Percentiles rank a stretch among this genome's conserved stretches.
Conservation (phyloP, 345 rosid species). For the Syzygium jambos region DNA sequence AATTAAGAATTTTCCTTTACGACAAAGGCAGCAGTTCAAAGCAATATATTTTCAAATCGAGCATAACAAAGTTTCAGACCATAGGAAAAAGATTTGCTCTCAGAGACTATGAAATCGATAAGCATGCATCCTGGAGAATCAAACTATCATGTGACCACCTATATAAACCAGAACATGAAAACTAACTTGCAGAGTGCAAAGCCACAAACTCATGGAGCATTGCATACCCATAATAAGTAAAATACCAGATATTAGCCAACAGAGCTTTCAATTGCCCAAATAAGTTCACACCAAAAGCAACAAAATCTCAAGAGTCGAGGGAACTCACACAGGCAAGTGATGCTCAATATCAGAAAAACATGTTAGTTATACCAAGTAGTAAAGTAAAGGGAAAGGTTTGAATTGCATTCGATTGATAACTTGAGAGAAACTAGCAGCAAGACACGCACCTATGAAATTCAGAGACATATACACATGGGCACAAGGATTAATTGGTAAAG, state of each 20-base stretch:
- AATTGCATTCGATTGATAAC: not conserved
- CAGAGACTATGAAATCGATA: not conserved
- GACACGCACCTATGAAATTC: not conserved
- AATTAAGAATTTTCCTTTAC: not conserved
- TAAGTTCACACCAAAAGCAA: not conserved
- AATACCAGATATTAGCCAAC: not conserved
- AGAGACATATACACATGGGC: not conserved
- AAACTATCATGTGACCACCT: not conserved
- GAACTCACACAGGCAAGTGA: not conserved
- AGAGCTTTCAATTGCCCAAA: not conserved
- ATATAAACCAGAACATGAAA: not conserved
- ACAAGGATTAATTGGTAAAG: not conserved
- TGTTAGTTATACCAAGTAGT: not conserved
- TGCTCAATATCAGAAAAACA: not conserved
- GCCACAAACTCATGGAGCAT: not conserved
- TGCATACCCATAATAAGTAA: not conserved
- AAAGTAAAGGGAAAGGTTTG: not conserved
- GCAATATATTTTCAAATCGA: not conserved
- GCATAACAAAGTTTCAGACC: not conserved
- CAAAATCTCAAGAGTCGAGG: not conserved
- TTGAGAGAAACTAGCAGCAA: not conserved
- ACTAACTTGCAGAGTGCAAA: not conserved
- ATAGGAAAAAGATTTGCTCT: not conserved
- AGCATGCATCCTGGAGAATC: not conserved
- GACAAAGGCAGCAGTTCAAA: not conserved